These are phyloP conservation scores for Suhomyces kilbournensis DNA, from an alignment of 805 yeast species.

Conservation along the genomic window DNA sequence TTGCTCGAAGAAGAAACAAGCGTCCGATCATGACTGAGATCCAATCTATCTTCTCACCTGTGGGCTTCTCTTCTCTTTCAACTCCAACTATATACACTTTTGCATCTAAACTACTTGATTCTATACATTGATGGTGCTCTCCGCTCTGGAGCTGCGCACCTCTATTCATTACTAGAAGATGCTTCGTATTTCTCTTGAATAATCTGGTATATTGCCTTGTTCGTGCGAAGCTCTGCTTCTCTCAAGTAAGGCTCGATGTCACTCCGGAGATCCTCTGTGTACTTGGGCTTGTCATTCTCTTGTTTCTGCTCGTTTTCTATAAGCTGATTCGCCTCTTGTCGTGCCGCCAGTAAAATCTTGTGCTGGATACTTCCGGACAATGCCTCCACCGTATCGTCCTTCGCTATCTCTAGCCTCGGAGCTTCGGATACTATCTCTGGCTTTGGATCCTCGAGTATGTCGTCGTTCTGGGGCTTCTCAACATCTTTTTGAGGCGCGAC, in stretches of 20 bases:
- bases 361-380: slow-evolving; percentile 22
- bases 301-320: not conserved
- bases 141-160: not conserved
- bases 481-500: not conserved
- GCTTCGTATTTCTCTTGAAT: slow-evolving; percentile 17
- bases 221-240: slow-evolving; percentile 27
- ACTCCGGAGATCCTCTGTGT: slow-evolving; percentile 31
- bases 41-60: no score
- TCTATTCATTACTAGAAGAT: not conserved
- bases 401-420: not conserved
- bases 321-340: slow-evolving; percentile 6
- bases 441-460: not conserved
- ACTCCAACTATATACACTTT: no score
- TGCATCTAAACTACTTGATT: not conserved
- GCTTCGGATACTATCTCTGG: not conserved
- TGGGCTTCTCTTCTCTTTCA: no score
- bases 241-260: slow-evolving; percentile 23
- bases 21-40: no score
- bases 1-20: no score
- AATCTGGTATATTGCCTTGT: slow-evolving; percentile 15
- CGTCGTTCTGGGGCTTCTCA: not conserved
- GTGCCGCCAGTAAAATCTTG: slow-evolving; percentile 16
- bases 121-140: not conserved
- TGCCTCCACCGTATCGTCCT: slow-evolving; percentile 26
- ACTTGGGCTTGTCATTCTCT: slow-evolving; percentile 2